Evolutionary conservation across 2,329 filamentous ascomycete species (phyloP).

Genomic region (Talaromyces sp.): DNA sequence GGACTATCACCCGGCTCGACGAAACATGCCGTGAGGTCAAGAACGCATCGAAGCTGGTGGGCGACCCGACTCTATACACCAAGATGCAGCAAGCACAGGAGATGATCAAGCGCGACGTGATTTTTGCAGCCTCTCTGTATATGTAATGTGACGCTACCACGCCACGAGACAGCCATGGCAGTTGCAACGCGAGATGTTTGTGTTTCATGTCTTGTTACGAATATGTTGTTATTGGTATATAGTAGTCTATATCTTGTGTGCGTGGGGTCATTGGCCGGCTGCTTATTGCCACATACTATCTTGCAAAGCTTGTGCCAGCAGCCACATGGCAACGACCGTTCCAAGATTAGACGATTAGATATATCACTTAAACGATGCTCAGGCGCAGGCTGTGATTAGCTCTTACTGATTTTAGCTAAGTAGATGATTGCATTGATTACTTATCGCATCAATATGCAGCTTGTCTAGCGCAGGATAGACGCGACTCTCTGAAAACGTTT

Average conservation of each 20-base stretch:
- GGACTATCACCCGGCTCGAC: slow-evolving; percentile 87
- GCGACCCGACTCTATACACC: slow-evolving; percentile 83
- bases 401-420: background rate
- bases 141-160: slow-evolving; percentile 52
- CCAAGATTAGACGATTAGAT: background rate
- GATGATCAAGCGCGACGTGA: slow-evolving; percentile 94
- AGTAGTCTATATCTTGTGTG: background rate
- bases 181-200: background rate
- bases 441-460: background rate
- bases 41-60: slow-evolving; percentile 91
- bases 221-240: background rate
- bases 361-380: background rate
- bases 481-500: too few species aligned
- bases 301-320: background rate
- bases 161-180: background rate
- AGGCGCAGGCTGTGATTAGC: background rate
- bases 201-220: background rate
- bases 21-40: slow-evolving; percentile 97
- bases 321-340: background rate
- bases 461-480: background rate
- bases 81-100: slow-evolving; percentile 99
- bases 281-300: background rate
- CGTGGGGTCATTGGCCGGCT: background rate
- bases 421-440: background rate
- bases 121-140: slow-evolving; percentile 80